phyloP scores from a whole-genome alignment of 768 basidiomycete species.

The Collybia sordida region DNA sequence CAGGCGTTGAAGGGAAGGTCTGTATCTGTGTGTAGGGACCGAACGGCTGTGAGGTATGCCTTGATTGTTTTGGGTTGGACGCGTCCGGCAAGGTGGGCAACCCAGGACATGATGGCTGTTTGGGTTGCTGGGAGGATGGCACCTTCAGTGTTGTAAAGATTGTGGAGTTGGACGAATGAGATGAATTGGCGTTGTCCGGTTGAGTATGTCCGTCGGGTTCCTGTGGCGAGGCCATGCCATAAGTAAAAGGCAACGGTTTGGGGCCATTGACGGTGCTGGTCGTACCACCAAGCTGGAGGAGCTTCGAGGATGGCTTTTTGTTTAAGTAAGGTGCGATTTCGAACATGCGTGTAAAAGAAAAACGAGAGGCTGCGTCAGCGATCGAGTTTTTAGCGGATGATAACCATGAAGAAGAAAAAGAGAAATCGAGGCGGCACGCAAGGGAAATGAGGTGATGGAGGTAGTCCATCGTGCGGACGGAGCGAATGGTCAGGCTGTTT shows the following conservation, averaged over 20 bases:
- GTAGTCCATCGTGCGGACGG: constrained; percentile 4
- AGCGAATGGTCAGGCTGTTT: no score
- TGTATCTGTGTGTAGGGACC: constrained; percentile 29
- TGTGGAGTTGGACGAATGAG: constrained; percentile 20
- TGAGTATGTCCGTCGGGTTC: constrained; percentile 21
- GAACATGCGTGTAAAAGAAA: constrained; percentile 17
- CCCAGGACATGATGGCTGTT: constrained; percentile 18
- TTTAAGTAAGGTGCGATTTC: constrained; percentile 20
- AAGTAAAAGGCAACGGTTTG: constrained; percentile 20
- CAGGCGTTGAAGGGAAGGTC: constrained; percentile 23
- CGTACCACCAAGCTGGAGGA: constrained; percentile 20
- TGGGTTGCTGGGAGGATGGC: constrained; percentile 15
- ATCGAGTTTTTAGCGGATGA: constrained; percentile 16
- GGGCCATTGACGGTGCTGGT: constrained; percentile 13
- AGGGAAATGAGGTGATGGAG: constrained; percentile 7
- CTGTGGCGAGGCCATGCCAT: constrained; percentile 28
- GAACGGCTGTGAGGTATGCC: constrained; percentile 19
- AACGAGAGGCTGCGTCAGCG: constrained; percentile 28
- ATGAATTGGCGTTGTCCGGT: constrained; percentile 29
- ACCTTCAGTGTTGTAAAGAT: constrained; percentile 10
- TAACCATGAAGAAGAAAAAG: constrained; percentile 23
- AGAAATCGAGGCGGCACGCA: constrained; percentile 16
- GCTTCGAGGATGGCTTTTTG: constrained; percentile 11
- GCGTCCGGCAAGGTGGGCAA: constrained; percentile 11
- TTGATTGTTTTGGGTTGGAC: constrained; percentile 21